Percentiles rank a stretch among this genome's conserved stretches.
These are phyloP conservation scores for Nevesoporus exiguus DNA, from an alignment of 768 basidiomycete species.

Conservation along the genomic window DNA sequence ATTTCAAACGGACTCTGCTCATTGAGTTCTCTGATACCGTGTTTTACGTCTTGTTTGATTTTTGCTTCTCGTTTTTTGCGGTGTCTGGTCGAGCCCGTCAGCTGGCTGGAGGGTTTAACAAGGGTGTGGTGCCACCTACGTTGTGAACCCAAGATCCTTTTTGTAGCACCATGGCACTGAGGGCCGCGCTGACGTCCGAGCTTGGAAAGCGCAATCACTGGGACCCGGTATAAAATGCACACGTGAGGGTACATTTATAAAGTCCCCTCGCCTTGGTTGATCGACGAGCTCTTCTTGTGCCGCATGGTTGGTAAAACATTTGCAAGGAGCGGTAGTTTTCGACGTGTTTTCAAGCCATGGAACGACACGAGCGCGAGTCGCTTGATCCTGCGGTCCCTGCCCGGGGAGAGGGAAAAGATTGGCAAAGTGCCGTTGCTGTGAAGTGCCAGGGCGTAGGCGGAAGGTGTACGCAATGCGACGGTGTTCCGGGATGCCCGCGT, in stretches of 20 bases:
- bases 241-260: background rate
- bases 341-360: too few species aligned
- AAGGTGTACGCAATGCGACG: constrained; percentile 10
- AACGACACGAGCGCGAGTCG: too few species aligned
- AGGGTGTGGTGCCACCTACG: constrained; percentile 41
- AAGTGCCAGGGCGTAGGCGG: too few species aligned
- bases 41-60: constrained; percentile 93
- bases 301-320: constrained; percentile 6
- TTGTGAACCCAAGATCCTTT: constrained; percentile 96
- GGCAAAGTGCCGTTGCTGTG: too few species aligned
- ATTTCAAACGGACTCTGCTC: constrained; percentile 98
- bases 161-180: constrained; percentile 99
- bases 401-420: too few species aligned
- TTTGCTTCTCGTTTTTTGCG: constrained; percentile 96
- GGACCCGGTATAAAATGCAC: background rate
- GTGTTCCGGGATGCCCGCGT: background rate
- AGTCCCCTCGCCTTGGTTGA: constrained; percentile 1
- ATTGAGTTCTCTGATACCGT: constrained; percentile 89
- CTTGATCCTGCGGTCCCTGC: too few species aligned
- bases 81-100: constrained; percentile 50
- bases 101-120: background rate
- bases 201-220: constrained; percentile 57
- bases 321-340: background rate
- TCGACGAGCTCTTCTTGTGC: background rate
- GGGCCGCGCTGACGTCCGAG: constrained; percentile 81